Evolutionary conservation across 768 basidiomycete genomes (phyloP), one percentile per base, ranked within the genome.

Genomic region (Rhodotorula babjevae): DNA sequence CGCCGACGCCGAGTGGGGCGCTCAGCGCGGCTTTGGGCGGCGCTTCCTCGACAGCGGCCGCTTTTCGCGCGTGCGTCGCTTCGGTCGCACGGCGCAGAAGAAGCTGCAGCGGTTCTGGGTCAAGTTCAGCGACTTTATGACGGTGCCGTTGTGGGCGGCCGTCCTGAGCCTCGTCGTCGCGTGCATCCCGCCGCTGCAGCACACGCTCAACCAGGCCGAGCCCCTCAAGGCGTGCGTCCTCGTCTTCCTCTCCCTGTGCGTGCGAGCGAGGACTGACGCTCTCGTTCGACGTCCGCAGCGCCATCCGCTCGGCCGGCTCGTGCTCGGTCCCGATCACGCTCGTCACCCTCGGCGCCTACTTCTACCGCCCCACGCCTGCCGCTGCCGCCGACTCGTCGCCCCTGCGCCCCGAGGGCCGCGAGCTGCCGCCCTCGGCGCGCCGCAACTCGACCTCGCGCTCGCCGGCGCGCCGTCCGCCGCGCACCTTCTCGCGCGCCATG

Each of bases 321-420:
- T 92, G 91, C 71, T 88, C 89, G 18, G 89, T 97, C 71, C 95
- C 94, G 0, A 79, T 97, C 40, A 97, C 94, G 4, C 83, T 96
- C 36, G 85, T 97, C 67, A 92, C 96, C 12, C 87, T 97, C 56
- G 94, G 94, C 19, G 93, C 90, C 23, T 97, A 94, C 83, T 95
- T 95, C 82, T 89, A 81, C 69, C 63, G 78, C n/a, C 80, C 82
- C 19, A 70, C 47, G 33, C 19, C 47, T 71, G 77, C 29, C 62
- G 60, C 65, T 52, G 58, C 68, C 16, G 63, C 65, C 44, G 60
- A 61, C 18, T 64, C 58, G 21, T 72, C 74, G 19, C 56, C 61
- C 12, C 68, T 71, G 42, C 68, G 59, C 21, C 65, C 42, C 53
- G 56, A 29, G 29, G 44, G 47, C 46, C 27, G 60, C 23, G 36